Evolutionary conservation across 345 rosid genomes (phyloP).

Genomic region (Gossypium turneri): DNA sequence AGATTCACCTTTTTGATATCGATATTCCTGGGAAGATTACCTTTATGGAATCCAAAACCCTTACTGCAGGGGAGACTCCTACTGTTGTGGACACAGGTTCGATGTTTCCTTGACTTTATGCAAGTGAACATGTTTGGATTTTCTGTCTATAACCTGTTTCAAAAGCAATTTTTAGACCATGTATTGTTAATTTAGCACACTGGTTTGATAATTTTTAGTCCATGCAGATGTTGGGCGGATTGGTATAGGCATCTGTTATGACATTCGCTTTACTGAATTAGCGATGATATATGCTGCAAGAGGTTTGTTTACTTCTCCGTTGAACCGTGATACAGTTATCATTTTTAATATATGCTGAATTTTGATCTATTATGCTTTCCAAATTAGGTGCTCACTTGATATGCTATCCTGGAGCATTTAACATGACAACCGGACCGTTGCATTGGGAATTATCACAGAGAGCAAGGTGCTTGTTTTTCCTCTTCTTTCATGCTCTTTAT

Average conservation of each 20-base stretch:
- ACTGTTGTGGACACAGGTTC: constrained; percentile 94
- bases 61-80: constrained; percentile 87
- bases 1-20: constrained; percentile 93
- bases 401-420: constrained; percentile 96
- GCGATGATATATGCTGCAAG: constrained; percentile 93
- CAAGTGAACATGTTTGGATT: neutral
- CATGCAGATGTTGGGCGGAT: constrained; percentile 88
- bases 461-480: constrained; percentile 51
- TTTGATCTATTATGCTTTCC: constrained; percentile 15
- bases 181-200: neutral
- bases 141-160: neutral
- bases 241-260: constrained; percentile 92
- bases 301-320: constrained; percentile 40
- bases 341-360: neutral
- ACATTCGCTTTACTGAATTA: constrained; percentile 82
- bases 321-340: constrained; percentile 10
- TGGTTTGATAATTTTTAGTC: neutral
- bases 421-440: constrained; percentile 96
- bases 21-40: constrained; percentile 96
- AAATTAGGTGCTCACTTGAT: constrained; percentile 84
- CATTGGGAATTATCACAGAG: constrained; percentile 92
- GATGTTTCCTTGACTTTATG: neutral
- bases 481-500: neutral
- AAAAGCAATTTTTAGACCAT: neutral
- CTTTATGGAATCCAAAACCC: constrained; percentile 87